Evolutionary conservation across 75 land plant genomes (phyloP).

Genomic region (Selaginella tamariscina): DNA sequence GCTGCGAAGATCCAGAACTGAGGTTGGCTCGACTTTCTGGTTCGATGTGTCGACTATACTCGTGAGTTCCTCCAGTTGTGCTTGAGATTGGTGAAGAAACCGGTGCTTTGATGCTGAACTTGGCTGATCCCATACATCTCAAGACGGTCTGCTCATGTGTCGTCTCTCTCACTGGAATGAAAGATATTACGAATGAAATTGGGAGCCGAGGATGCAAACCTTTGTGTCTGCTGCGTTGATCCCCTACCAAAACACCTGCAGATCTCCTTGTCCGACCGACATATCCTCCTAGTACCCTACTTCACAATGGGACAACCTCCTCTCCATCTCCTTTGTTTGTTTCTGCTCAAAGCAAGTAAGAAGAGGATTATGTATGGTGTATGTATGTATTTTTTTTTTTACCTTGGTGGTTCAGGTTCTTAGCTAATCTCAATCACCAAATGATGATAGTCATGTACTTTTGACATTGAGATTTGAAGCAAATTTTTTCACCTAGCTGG

Average conservation of each 20-base stretch:
- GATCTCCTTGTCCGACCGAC: not conserved
- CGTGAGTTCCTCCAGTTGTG: not conserved
- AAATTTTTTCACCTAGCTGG: too few species aligned
- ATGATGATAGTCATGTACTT: too few species aligned
- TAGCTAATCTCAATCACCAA: too few species aligned
- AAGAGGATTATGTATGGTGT: too few species aligned
- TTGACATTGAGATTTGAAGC: too few species aligned
- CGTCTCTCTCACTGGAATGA: too few species aligned
- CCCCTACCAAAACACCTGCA: not conserved
- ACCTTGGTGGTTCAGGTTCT: too few species aligned
- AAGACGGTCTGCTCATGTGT: too few species aligned
- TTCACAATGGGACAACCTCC: not conserved
- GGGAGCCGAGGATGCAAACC: too few species aligned
- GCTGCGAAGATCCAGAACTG: constrained; percentile 1
- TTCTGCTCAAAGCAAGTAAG: not conserved
- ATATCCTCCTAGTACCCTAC: not conserved
- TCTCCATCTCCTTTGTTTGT: not conserved
- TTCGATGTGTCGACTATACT: not conserved
- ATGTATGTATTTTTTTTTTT: too few species aligned
- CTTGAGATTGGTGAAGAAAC: not conserved
- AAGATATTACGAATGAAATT: too few species aligned
- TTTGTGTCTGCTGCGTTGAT: not conserved
- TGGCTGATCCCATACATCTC: not conserved
- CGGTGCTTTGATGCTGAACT: not conserved
- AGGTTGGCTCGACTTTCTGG: not conserved